These are phyloP conservation scores for Davidsoniella neocaledoniae DNA, from an alignment of 2,329 filamentous ascomycete genomes.

Conservation along the genomic window DNA sequence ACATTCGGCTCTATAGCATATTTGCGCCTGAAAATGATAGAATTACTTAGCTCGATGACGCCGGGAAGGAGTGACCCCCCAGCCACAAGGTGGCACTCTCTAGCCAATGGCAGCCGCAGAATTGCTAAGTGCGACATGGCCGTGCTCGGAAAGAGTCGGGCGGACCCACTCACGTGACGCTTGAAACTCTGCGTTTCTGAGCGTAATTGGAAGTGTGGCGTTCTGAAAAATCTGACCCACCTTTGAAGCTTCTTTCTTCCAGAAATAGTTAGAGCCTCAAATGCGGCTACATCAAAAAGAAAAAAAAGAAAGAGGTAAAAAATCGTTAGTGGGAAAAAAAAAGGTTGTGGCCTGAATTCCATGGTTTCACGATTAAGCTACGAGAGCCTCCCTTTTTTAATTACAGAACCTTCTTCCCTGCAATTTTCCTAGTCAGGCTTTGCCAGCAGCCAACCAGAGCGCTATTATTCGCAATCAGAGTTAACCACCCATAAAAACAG, in stretches of 20 bases:
- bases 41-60: conserved; percentile 2
- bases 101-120: conserved; percentile 10
- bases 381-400: background rate
- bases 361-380: conserved; percentile 2
- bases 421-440: background rate
- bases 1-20: no score
- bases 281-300: background rate
- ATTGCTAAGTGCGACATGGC: conserved; percentile 5
- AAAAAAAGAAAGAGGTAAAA: background rate
- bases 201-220: background rate
- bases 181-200: background rate
- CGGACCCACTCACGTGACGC: conserved; percentile 3
- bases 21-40: background rate
- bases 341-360: conserved; percentile 8
- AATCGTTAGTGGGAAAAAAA: background rate
- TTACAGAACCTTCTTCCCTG: background rate
- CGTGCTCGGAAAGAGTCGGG: conserved; percentile 12
- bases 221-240: background rate
- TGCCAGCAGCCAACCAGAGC: no score
- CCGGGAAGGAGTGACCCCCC: conserved; percentile 1
- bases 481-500: no score
- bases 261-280: conserved; percentile 1
- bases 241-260: conserved; percentile 4
- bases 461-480: no score
- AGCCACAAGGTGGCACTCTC: conserved; percentile 2